phyloP scores from a whole-genome alignment of 2,329 filamentous ascomycete species.

The Clonostachys chloroleuca region DNA sequence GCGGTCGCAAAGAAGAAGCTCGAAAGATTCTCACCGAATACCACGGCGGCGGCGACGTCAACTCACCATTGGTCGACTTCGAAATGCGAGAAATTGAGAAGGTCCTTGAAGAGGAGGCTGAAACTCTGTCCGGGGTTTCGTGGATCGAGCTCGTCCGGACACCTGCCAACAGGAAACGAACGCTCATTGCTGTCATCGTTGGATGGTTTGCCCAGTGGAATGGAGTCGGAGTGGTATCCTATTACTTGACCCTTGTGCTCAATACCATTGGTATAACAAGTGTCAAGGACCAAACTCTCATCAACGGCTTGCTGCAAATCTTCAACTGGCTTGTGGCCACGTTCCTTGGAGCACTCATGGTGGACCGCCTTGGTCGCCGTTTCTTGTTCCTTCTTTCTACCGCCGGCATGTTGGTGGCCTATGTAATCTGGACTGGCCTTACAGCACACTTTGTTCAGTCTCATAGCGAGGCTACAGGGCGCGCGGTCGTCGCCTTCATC shows the following conservation, averaged over 20 bases:
- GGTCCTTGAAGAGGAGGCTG: conserved; percentile 4
- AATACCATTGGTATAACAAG: conserved; percentile 24
- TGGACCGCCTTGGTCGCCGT: neutral
- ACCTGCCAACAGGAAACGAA: conserved; percentile 2
- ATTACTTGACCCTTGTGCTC: conserved; percentile 29
- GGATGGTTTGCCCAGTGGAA: conserved; percentile 4
- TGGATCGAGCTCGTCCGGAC: too few species aligned
- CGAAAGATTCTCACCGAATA: conserved; percentile 21
- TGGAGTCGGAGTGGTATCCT: conserved; percentile 7
- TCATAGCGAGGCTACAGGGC: conserved; percentile 9
- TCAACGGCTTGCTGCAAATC: conserved; percentile 18
- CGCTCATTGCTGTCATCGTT: conserved; percentile 1
- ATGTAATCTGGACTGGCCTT: conserved; percentile 17
- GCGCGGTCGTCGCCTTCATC: conserved; percentile 22
- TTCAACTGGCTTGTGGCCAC: conserved; percentile 3
- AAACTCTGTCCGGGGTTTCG: neutral
- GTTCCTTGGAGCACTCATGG: conserved; percentile 1
- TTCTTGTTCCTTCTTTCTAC: conserved; percentile 28
- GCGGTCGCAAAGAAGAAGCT: conserved; percentile 27
- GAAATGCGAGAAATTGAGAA: conserved; percentile 7
- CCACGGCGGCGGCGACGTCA: conserved; percentile 5
- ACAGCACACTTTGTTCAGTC: conserved; percentile 3
- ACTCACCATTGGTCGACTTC: conserved; percentile 1
- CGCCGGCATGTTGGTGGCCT: conserved; percentile 22
- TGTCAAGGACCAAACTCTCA: conserved; percentile 19